Percentiles rank a stretch among this genome's conserved stretches.
These are phyloP conservation scores for Emydomyces testavorans DNA, from an alignment of 2,329 filamentous ascomycete genomes.

Conservation along the genomic window DNA sequence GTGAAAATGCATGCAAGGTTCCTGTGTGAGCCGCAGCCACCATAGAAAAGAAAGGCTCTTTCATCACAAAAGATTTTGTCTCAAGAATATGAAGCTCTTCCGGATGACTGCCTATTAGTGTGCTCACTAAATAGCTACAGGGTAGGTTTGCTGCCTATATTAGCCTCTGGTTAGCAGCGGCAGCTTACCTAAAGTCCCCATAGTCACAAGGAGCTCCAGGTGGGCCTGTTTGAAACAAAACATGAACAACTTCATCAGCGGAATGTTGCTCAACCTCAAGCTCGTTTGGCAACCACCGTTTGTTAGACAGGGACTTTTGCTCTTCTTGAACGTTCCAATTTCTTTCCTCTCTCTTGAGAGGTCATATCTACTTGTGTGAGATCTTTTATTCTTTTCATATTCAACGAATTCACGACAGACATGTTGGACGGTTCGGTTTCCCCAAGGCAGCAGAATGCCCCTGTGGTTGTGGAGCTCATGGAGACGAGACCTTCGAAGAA, in stretches of 20 bases:
- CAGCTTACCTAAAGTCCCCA: background rate
- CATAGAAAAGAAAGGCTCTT: no score
- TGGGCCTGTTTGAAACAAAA: background rate
- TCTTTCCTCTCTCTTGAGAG: background rate
- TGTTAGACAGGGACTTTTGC: background rate
- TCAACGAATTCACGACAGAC: background rate
- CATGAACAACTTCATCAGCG: background rate
- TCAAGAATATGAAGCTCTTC: no score
- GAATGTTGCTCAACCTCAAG: background rate
- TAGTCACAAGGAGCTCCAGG: background rate
- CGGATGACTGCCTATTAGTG: background rate
- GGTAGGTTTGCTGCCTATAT: background rate
- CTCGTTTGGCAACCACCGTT: background rate
- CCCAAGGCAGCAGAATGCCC: background rate
- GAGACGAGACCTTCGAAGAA: slow-evolving; percentile 8
- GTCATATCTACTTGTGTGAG: background rate
- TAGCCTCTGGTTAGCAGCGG: slow-evolving; percentile 5
- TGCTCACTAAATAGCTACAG: background rate
- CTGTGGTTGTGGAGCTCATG: background rate
- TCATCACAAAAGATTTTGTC: no score
- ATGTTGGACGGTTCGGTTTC: background rate
- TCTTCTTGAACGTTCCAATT: background rate
- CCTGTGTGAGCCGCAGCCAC: no score
- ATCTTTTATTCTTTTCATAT: background rate
- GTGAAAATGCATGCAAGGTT: no score